phyloP scores from a whole-genome alignment of 164 flowering plant genomes.

The Amborella trichopoda region DNA sequence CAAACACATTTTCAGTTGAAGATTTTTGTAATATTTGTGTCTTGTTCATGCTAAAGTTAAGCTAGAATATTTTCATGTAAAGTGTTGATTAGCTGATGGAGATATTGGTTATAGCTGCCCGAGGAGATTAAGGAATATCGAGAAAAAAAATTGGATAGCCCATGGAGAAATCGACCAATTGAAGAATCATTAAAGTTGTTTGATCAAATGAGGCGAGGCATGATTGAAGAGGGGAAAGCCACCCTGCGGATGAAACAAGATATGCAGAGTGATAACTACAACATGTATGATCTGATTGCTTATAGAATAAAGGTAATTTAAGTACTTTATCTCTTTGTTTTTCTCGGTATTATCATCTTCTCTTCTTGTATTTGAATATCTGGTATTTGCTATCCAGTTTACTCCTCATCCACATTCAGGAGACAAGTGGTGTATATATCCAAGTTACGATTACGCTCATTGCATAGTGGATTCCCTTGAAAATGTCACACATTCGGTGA shows the following conservation, averaged over 20 bases:
- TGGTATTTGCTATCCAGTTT: slow-evolving; percentile 36
- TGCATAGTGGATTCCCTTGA: slow-evolving; percentile 98
- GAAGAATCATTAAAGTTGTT: slow-evolving; percentile 81
- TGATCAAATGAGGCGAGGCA: slow-evolving; percentile 79
- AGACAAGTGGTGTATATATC: slow-evolving; percentile 96
- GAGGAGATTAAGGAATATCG: slow-evolving; percentile 91
- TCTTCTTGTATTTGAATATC: not conserved
- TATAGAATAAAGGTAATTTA: slow-evolving; percentile 84
- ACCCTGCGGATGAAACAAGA: slow-evolving; percentile 98
- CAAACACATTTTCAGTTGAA: no score
- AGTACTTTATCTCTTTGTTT: not conserved
- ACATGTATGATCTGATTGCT: slow-evolving; percentile 97
- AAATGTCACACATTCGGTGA: slow-evolving; percentile 92
- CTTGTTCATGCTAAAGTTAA: no score
- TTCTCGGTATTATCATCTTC: not conserved
- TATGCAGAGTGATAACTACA: slow-evolving; percentile 95
- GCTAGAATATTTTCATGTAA: no score
- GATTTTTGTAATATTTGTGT: no score
- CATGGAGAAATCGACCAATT: slow-evolving; percentile 94
- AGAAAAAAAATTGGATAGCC: slow-evolving; percentile 92
- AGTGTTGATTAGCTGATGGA: no score
- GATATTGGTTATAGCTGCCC: slow-evolving; percentile 59
- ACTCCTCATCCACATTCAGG: slow-evolving; percentile 97
- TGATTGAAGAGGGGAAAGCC: slow-evolving; percentile 91
- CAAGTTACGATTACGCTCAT: slow-evolving; percentile 96